A percentile compares a stretch with the other conserved stretches of the same genome.
Conservation (phyloP, 257 asterid species). For the Solanum commersonii region DNA sequence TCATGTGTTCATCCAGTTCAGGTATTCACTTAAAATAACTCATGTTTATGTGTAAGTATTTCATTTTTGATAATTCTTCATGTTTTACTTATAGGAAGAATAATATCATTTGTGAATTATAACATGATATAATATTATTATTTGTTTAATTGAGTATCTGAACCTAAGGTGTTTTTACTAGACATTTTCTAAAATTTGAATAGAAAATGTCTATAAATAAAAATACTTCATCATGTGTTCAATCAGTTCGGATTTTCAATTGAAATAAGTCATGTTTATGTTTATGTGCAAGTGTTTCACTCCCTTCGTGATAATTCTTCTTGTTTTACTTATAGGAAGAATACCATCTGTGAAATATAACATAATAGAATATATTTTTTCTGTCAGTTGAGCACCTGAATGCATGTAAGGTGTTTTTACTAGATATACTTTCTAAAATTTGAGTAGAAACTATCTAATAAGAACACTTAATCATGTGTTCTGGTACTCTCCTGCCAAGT, state of each 20-base stretch:
- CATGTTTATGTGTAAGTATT: background rate
- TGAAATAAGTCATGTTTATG: too few relatives aligned
- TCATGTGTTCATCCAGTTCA: background rate
- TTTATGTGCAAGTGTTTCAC: too few relatives aligned
- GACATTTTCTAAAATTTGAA: background rate
- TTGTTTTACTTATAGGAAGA: background rate
- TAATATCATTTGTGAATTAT: background rate
- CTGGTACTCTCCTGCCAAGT: background rate
- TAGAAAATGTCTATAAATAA: background rate
- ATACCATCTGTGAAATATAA: background rate
- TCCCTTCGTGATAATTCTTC: too few relatives aligned
- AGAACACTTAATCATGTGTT: background rate
- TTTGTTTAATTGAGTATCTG: background rate
- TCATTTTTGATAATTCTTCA: background rate
- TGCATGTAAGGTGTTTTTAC: background rate
- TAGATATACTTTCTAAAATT: background rate
- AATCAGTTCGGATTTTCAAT: too few relatives aligned
- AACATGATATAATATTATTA: too few relatives aligned
- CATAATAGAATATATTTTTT: too few relatives aligned
- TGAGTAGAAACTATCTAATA: background rate
- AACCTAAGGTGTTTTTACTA: background rate
- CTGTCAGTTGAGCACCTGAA: background rate
- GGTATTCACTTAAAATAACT: background rate
- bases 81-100: background rate
- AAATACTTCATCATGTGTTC: background rate